phyloP scores from a whole-genome alignment of 2,329 filamentous ascomycete species.

The Alternaria arborescens region DNA sequence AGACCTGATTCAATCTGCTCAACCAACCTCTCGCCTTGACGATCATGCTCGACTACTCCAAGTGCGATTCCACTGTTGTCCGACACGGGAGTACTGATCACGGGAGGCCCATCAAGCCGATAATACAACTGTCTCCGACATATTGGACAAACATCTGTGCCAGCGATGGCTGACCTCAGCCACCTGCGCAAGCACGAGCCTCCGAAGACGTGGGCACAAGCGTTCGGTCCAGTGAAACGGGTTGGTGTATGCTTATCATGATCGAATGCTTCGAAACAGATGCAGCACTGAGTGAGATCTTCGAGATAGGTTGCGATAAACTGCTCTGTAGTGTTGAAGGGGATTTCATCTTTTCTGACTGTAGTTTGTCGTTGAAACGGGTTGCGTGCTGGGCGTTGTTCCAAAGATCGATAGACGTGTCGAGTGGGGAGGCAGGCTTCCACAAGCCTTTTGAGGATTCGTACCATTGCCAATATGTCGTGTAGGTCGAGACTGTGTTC shows the following conservation, averaged over 20 bases:
- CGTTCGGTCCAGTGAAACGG: not conserved
- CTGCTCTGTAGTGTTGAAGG: not conserved
- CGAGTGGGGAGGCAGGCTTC: too few relatives aligned
- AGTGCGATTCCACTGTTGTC: not conserved
- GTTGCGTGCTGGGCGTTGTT: not conserved
- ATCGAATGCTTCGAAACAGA: not conserved
- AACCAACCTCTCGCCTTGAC: not conserved
- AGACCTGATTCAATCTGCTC: not conserved
- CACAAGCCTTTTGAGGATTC: not conserved
- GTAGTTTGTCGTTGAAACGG: not conserved
- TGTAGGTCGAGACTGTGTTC: not conserved
- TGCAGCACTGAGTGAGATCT: not conserved
- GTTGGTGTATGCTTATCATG: not conserved
- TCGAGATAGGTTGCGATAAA: not conserved
- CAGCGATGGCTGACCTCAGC: not conserved
- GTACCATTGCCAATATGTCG: not conserved
- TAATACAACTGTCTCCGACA: not conserved
- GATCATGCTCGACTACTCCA: not conserved
- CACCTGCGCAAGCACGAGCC: not conserved
- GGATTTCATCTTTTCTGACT: not conserved
- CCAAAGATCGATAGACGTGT: too few relatives aligned
- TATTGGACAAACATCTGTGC: not conserved
- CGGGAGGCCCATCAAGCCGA: not conserved
- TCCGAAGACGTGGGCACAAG: not conserved
- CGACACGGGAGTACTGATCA: not conserved